Evolutionary conservation across 805 yeast species (phyloP).

Genomic region (Sungouiozyma ichnusensis): DNA sequence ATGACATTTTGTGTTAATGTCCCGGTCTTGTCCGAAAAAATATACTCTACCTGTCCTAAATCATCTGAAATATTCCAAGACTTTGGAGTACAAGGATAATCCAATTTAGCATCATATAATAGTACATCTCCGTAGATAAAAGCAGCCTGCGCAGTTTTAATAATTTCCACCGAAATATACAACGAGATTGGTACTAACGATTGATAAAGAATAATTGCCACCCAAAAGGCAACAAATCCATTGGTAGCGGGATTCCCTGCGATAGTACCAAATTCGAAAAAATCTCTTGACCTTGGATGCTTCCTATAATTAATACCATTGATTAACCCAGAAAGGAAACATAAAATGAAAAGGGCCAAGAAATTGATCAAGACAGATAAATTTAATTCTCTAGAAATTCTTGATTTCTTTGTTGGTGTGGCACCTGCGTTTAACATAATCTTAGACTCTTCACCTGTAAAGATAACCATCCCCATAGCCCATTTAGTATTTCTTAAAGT

Average conservation of each 20-base stretch:
- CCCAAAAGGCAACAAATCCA: conserved; percentile 66
- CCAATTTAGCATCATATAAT: conserved; percentile 58
- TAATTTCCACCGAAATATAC: conserved; percentile 72
- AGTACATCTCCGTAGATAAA: conserved; percentile 67
- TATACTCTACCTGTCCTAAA: conserved; percentile 75
- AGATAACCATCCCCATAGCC: conserved; percentile 67
- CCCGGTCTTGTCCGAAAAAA: conserved; percentile 79
- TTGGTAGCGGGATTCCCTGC: conserved; percentile 56
- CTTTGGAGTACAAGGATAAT: conserved; percentile 76
- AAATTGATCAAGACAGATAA: conserved; percentile 61
- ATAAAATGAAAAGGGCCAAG: conserved; percentile 48
- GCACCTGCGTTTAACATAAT: conserved; percentile 73
- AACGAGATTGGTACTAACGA: conserved; percentile 76
- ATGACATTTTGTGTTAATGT: conserved; percentile 74
- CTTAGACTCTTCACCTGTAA: conserved; percentile 72
- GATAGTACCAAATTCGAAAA: conserved; percentile 58
- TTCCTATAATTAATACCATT: conserved; percentile 56
- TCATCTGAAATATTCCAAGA: conserved; percentile 83
- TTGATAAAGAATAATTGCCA: conserved; percentile 65
- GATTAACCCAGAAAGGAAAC: conserved; percentile 59
- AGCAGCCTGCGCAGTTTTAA: conserved; percentile 72
- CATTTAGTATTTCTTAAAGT: conserved; percentile 72
- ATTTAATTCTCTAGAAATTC: conserved; percentile 64
- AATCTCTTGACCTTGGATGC: conserved; percentile 42
- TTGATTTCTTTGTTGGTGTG: conserved; percentile 68